phyloP scores from a whole-genome alignment of 1,139 yeast species.

The Yamadazyma mexicana region DNA sequence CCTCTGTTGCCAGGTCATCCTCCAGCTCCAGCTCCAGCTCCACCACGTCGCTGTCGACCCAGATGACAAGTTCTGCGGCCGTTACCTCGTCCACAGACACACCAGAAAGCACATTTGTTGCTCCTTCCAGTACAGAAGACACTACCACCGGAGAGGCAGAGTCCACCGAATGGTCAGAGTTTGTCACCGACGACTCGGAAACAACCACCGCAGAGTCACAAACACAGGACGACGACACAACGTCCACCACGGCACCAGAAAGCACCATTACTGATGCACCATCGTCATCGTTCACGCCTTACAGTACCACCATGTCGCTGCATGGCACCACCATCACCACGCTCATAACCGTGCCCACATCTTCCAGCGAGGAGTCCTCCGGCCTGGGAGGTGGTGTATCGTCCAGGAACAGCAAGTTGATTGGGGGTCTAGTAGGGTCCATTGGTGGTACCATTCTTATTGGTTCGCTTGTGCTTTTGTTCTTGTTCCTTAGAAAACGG shows the following conservation, averaged over 20 bases:
- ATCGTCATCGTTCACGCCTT: slow-evolving; percentile 14
- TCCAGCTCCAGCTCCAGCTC: slow-evolving; percentile 4
- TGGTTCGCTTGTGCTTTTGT: slow-evolving; percentile 37
- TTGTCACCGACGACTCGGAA: no score
- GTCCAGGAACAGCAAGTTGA: slow-evolving; percentile 35
- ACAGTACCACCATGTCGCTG: slow-evolving; percentile 26
- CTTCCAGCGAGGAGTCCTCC: slow-evolving; percentile 14
- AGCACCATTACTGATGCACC: slow-evolving; percentile 4
- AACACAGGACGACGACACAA: no score
- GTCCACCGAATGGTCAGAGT: no score
- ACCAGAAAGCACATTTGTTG: no score
- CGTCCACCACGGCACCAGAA: no score
- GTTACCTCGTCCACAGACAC: slow-evolving; percentile 3
- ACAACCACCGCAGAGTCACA: no score
- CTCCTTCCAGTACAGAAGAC: slow-evolving; percentile 2
- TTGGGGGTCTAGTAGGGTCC: slow-evolving; percentile 51
- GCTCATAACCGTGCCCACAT: slow-evolving; percentile 40
- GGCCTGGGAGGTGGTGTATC: slow-evolving; percentile 18
- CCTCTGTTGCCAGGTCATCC: background rate
- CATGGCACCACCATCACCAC: slow-evolving; percentile 46
- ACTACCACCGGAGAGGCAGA: background rate
- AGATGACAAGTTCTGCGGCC: no score
- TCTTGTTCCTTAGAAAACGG: slow-evolving; percentile 36
- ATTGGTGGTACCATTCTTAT: slow-evolving; percentile 48
- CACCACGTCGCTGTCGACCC: no score